Percentiles rank a stretch among this genome's conserved stretches.
Evolutionary conservation across 306 rosid species (phyloP).

Genomic region (Herpetospermum pedunculosum): DNA sequence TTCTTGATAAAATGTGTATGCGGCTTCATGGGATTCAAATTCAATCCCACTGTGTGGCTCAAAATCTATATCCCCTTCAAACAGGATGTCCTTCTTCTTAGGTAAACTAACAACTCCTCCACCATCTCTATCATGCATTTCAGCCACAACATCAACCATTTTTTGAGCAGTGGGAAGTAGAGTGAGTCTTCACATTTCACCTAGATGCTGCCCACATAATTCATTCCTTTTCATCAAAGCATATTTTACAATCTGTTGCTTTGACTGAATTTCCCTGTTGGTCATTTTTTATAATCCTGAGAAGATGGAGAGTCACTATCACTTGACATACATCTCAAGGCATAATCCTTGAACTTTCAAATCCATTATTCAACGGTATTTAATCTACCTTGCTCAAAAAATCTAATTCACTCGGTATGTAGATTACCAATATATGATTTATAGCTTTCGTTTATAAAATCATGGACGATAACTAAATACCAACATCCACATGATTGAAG

Average conservation of each 20-base stretch:
- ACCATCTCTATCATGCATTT: conserved; percentile 31
- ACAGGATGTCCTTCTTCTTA: conserved; percentile 39
- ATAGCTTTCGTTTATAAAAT: neutral
- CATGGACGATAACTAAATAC: neutral
- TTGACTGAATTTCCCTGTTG: neutral
- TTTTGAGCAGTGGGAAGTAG: conserved; percentile 14
- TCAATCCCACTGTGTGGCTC: conserved; percentile 77
- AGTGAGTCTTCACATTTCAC: conserved; percentile 21
- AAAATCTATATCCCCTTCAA: conserved; percentile 64
- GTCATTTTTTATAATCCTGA: neutral
- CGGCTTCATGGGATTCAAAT: conserved; percentile 74
- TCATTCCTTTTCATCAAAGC: conserved; percentile 17
- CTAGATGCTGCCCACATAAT: conserved; percentile 6
- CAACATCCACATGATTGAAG: neutral
- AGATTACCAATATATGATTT: neutral
- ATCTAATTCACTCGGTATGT: neutral
- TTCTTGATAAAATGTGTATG: conserved; percentile 75
- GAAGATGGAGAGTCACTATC: neutral
- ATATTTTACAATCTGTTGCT: conserved; percentile 2
- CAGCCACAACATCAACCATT: conserved; percentile 47
- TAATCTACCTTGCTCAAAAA: neutral
- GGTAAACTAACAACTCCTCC: conserved; percentile 28
- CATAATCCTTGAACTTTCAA: neutral
- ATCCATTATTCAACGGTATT: neutral
- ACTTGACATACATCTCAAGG: neutral